Evolutionary conservation across 225 moss, liverwort and hornwort species (phyloP), one percentile per base, ranked within the genome.

Genomic region (Antitrichia curtipendula): DNA sequence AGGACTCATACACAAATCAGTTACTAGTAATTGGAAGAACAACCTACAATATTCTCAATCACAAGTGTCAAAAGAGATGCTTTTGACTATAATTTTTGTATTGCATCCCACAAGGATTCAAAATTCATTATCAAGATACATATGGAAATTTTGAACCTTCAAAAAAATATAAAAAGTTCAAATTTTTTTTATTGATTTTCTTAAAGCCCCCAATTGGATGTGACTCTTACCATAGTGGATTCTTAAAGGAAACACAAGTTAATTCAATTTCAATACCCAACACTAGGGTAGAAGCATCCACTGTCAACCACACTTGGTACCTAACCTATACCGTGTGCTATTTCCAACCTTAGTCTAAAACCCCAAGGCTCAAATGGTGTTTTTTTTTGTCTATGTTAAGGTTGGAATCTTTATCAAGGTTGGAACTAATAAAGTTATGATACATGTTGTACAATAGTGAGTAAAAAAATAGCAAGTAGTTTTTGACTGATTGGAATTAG

Each of bases 121-220:
- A 68, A 24, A 40, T 25, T 40, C 25, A 69, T 69, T 1, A 25
- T 0, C 2, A 69, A 24, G 5, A 38, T 69, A 14, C 2, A 25
- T 13, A 14, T 5, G 4, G 24, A 1, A 1, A 24, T 40, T 69
- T 1, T 40, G 40, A 40, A 3, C 7, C 14, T 25, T 24, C 0
- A 8, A 18, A 25, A 38, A 23, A 12, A n/a, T 3, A 34, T 65
- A 1, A 11, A 20, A 68, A 21, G 11, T 23, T 68, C 38, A 38
- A 13, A 13, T 12, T 1, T 38, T 6, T 38, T 7, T 12, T 38
- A 38, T 17, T 63, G 5, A 1, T 9, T 38, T 6, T 38, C 0
- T 22, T 12, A 2, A 38, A 40, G 23, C 7, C 68, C 1, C 0
- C 0, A 0, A 40, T 40, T 23, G 22, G 8, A 40, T 68, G 68